Evolutionary conservation across 768 basidiomycete genomes (phyloP).

Genomic region (Trametopsis cervina): DNA sequence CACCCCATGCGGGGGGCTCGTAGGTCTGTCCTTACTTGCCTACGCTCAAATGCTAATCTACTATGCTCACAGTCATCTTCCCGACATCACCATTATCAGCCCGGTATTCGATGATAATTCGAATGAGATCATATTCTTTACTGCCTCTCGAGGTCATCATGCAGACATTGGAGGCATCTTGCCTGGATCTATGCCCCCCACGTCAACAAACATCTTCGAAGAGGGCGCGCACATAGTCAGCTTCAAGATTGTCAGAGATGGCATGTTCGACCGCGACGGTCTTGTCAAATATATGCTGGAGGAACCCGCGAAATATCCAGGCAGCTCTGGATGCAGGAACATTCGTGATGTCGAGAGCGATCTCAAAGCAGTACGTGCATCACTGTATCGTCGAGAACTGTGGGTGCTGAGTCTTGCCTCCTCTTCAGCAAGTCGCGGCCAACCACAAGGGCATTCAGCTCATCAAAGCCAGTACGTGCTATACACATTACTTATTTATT

Average conservation of each 20-base stretch:
- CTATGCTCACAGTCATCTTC: slow-evolving; percentile 47
- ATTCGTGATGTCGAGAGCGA: slow-evolving; percentile 89
- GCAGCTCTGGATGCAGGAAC: slow-evolving; percentile 83
- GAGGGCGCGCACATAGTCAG: slow-evolving; percentile 89
- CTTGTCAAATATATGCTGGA: slow-evolving; percentile 77
- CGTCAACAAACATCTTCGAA: slow-evolving; percentile 84
- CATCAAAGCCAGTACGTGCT: slow-evolving; percentile 61
- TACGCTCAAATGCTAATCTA: slow-evolving; percentile 1
- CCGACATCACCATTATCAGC: slow-evolving; percentile 90
- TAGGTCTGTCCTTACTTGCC: slow-evolving; percentile 32
- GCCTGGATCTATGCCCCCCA: slow-evolving; percentile 94
- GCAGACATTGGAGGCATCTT: slow-evolving; percentile 91
- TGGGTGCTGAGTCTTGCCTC: too few species aligned
- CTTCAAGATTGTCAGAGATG: slow-evolving; percentile 85
- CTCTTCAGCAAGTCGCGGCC: slow-evolving; percentile 83
- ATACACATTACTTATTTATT: slow-evolving; percentile 4
- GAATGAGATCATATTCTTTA: slow-evolving; percentile 82
- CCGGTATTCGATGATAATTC: slow-evolving; percentile 72
- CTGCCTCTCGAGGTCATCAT: slow-evolving; percentile 91
- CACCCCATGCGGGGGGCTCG: slow-evolving; percentile 85
- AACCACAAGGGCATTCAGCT: slow-evolving; percentile 89
- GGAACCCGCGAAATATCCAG: slow-evolving; percentile 73
- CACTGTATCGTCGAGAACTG: background rate
- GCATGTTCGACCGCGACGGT: slow-evolving; percentile 71
- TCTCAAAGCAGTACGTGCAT: slow-evolving; percentile 64